Percentiles rank a stretch among this genome's conserved stretches.
Evolutionary conservation across 257 asterid genomes (phyloP).

Genomic region (Solanum arcanum): DNA sequence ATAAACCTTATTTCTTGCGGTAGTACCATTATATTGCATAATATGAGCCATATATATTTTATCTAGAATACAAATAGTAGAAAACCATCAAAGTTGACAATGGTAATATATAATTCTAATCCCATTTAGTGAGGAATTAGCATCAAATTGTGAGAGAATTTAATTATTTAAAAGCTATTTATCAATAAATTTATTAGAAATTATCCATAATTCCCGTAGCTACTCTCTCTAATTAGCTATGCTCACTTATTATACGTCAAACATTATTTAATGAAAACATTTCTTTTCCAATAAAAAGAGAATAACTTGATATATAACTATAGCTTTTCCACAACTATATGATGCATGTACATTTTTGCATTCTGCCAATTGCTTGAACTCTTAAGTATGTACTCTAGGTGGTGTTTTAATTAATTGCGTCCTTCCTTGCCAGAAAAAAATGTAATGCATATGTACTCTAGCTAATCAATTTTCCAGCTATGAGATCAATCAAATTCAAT

Average conservation of each 20-base stretch:
- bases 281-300: not conserved
- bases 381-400: not conserved
- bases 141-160: not conserved
- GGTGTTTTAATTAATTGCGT: not conserved
- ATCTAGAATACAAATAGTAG: not conserved
- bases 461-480: not conserved
- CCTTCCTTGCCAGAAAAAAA: not conserved
- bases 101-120: not conserved
- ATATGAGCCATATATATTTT: not conserved
- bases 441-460: not conserved
- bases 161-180: too few species aligned
- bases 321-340: not conserved
- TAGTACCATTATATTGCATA: not conserved
- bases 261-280: not conserved
- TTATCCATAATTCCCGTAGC: too few species aligned
- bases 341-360: not conserved
- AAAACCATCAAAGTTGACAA: not conserved
- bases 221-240: not conserved
- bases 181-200: too few species aligned
- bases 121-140: too few species aligned
- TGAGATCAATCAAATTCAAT: not conserved
- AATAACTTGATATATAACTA: not conserved
- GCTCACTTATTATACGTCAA: not conserved
- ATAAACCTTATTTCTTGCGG: too few species aligned
- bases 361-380: not conserved